These are phyloP conservation scores for Vitis labrusca DNA, from an alignment of 164 flowering plant species.

Conservation along the genomic window DNA sequence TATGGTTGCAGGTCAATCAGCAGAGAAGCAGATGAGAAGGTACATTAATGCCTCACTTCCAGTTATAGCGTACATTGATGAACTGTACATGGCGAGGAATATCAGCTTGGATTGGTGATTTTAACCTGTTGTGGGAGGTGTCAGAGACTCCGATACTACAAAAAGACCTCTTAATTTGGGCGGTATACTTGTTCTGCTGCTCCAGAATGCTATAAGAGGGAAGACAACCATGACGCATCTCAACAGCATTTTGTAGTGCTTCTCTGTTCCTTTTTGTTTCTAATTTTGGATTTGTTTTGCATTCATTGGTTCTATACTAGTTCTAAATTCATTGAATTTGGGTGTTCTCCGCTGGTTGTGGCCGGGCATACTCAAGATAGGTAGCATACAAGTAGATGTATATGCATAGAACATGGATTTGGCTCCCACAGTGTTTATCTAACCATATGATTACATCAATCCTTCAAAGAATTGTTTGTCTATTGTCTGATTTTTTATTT, in stretches of 20 bases:
- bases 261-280: background rate
- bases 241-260: background rate
- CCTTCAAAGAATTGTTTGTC: too few species aligned
- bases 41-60: constrained; percentile 68
- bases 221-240: background rate
- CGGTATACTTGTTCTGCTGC: background rate
- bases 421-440: too few species aligned
- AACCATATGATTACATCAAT: too few species aligned
- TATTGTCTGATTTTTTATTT: too few species aligned
- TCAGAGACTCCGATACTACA: background rate
- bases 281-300: background rate
- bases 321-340: background rate
- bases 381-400: too few species aligned
- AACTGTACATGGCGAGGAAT: constrained; percentile 56
- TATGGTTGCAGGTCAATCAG: constrained; percentile 62
- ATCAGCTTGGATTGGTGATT: constrained; percentile 86
- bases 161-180: too few species aligned
- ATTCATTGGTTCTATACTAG: background rate
- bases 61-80: constrained; percentile 68
- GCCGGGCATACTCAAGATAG: too few species aligned
- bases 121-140: background rate
- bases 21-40: constrained; percentile 81
- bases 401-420: too few species aligned
- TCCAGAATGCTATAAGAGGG: background rate
- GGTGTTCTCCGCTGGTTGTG: too few species aligned